Evolutionary conservation across 2,329 filamentous ascomycete genomes (phyloP), one percentile per base, ranked within the genome.

Genomic region (Camptophora hylomeconis): DNA sequence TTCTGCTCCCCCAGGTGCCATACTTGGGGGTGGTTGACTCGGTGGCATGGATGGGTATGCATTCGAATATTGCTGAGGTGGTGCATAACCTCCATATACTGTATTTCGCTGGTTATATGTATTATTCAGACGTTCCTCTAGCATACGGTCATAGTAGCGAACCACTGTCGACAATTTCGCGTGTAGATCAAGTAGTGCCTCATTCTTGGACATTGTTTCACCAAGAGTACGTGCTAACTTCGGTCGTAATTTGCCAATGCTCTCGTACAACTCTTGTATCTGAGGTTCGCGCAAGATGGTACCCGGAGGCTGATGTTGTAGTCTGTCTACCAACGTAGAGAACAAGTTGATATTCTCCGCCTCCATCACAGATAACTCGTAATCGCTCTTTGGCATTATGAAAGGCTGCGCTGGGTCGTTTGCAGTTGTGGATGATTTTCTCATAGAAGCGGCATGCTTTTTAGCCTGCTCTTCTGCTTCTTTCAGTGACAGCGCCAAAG

Each of bases 381-480:
- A 93, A 45, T 94, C 83, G 45, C 86, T 92, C 59, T 87, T 92
- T 1, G 81, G 79, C 23, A 80, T 57, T 3, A 63, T 52, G 40
- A 69, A 72, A 30, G 5, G 51, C 40, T 24, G 48, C 37, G 63
- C 61, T n/a, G 68, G 52, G 10, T 61, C 55, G 61, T 65, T 0
- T 69, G 67, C 1, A 78, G 70, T 35, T 12, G 39, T 30, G 7
- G 41, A 30, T 37, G 89, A 82, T 47, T 82, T 74, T 51, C 89
- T 92, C 45, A 95, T 67, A 2, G 74, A 75, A 4, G 79, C 80
- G 2, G 84, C 74, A 51, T 95, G 84, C 43, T 75, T 76, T 57
- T 87, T 79, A 63, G 98, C 95, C 52, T 98, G 87, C 53, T 94
- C 81, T 55, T 98, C 89, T 83, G 95, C 94, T 49, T 98, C 89